phyloP scores from a whole-genome alignment of 23 red algal species.

The Gracilaria caudata region DNA sequence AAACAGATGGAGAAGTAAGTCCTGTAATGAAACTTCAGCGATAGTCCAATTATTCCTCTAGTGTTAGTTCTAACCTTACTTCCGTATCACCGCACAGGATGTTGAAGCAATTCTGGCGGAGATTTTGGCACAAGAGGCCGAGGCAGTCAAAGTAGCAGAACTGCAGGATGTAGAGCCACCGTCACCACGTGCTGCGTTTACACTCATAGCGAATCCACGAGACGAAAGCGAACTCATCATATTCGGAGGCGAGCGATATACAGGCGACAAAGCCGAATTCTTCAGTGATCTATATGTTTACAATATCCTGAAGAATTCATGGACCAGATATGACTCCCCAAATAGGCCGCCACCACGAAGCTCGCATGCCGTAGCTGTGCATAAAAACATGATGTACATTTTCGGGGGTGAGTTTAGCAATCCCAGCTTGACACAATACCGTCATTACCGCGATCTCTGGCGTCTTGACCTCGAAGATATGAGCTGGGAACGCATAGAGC shows the following conservation, averaged over 20 bases:
- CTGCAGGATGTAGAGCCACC: constrained; percentile 65
- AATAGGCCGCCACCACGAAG: constrained; percentile 73
- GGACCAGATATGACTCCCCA: constrained; percentile 69
- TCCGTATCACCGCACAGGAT: constrained; percentile 31
- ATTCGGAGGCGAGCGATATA: constrained; percentile 81
- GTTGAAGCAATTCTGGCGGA: constrained; percentile 83
- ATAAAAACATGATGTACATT: constrained; percentile 79
- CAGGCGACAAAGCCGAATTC: constrained; percentile 61
- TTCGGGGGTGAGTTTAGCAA: constrained; percentile 83
- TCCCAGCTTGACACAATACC: constrained; percentile 68
- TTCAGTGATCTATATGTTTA: constrained; percentile 72
- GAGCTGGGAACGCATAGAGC: constrained; percentile 79
- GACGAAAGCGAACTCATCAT: constrained; percentile 73
- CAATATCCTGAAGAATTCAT: constrained; percentile 60
- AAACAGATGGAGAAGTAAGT: constrained; percentile 65
- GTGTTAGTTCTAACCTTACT: not conserved
- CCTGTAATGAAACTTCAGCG: not conserved
- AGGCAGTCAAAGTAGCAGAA: constrained; percentile 61
- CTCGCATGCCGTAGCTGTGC: constrained; percentile 55
- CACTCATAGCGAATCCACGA: constrained; percentile 48
- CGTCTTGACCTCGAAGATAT: constrained; percentile 69
- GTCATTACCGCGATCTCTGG: constrained; percentile 83
- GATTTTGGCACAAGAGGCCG: constrained; percentile 75
- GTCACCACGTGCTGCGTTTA: constrained; percentile 66
- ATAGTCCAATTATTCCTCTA: not conserved